phyloP scores from a whole-genome alignment of 164 flowering plant genomes.

The Echeveria elegans region DNA sequence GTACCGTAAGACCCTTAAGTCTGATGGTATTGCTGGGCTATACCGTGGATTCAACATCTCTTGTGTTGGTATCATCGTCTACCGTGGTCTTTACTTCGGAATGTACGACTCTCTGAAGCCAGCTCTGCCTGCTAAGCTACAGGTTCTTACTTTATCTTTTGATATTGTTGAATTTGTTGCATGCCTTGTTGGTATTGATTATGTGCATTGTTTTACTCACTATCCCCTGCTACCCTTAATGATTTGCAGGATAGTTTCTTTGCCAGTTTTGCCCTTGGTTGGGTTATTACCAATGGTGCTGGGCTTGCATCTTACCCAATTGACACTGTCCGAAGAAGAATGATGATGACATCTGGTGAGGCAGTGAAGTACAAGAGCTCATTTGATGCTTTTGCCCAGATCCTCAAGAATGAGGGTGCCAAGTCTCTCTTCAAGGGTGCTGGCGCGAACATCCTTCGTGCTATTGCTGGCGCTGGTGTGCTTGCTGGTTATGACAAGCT shows the following conservation, averaged over 20 bases:
- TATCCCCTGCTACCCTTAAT: not conserved
- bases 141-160: slow-evolving; percentile 26
- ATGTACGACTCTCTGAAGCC: slow-evolving; percentile 88
- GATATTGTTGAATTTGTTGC: too few species aligned
- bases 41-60: slow-evolving; percentile 91
- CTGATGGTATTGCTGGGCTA: slow-evolving; percentile 80
- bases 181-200: too few species aligned
- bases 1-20: slow-evolving; percentile 53
- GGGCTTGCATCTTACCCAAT: slow-evolving; percentile 67
- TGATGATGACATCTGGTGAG: slow-evolving; percentile 77
- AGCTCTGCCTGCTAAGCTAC: slow-evolving; percentile 40
- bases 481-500: slow-evolving; percentile 69
- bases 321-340: slow-evolving; percentile 66
- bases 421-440: slow-evolving; percentile 69
- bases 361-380: slow-evolving; percentile 73
- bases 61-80: slow-evolving; percentile 70
- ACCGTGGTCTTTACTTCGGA: slow-evolving; percentile 81
- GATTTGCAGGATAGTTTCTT: slow-evolving; percentile 60
- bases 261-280: slow-evolving; percentile 64
- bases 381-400: slow-evolving; percentile 46
- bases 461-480: slow-evolving; percentile 75
- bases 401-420: slow-evolving; percentile 54
- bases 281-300: slow-evolving; percentile 64
- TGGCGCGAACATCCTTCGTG: slow-evolving; percentile 69
- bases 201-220: not conserved